Conservation (phyloP, 768 basidiomycete species). For the Leucosporidium scottii region DNA sequence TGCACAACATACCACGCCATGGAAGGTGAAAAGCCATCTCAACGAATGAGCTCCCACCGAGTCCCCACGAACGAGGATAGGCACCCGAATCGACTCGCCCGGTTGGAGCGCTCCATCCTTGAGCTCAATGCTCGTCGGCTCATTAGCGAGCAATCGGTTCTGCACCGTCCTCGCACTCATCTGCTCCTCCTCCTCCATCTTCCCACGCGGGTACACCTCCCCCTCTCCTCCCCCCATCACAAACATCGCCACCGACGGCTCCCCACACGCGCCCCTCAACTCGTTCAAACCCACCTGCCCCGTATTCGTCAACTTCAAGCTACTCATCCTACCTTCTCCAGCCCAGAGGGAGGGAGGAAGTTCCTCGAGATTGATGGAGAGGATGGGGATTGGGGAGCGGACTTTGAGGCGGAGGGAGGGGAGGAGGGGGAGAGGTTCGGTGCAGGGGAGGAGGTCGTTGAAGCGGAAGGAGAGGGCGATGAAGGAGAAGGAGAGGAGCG, state of each 20-base stretch:
- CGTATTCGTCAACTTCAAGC: constrained; percentile 18
- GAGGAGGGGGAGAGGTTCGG: constrained; percentile 68
- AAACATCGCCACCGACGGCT: constrained; percentile 12
- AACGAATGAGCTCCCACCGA: constrained; percentile 51
- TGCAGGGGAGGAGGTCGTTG: constrained; percentile 47
- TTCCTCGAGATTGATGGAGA: constrained; percentile 43
- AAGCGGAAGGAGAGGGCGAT: constrained; percentile 20
- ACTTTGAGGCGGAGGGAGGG: constrained; percentile 56
- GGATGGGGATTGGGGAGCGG: constrained; percentile 57
- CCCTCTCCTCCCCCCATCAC: background rate
- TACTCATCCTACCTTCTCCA: constrained; percentile 44
- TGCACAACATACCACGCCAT: constrained; percentile 33
- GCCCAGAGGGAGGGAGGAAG: constrained; percentile 27
- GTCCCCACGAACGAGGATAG: constrained; percentile 54
- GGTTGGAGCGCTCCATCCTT: constrained; percentile 43
- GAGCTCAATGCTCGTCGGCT: constrained; percentile 40
- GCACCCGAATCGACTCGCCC: constrained; percentile 51
- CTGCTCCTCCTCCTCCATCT: background rate
- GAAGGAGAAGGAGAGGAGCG: constrained; percentile 9
- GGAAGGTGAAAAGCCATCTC: constrained; percentile 59
- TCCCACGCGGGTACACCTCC: background rate
- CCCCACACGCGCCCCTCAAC: constrained; percentile 17
- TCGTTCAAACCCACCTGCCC: constrained; percentile 10
- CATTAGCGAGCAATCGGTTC: background rate
- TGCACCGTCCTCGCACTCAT: too few relatives aligned